Conservation (phyloP, 2,329 filamentous ascomycete species). For the Calonectria multiphialidica region DNA sequence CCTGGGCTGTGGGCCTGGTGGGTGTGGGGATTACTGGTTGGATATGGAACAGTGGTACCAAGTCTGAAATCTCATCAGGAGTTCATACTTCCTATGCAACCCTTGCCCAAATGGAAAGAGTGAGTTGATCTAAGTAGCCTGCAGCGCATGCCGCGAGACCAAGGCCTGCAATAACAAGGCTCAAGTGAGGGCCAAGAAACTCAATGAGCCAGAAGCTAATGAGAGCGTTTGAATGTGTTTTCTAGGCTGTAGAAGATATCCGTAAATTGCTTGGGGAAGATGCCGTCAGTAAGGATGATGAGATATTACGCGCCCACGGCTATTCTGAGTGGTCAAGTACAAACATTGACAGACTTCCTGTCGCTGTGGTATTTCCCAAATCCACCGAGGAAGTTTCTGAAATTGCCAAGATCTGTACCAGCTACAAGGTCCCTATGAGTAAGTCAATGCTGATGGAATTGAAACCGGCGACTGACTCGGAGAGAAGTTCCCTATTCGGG, state of each 20-base stretch:
- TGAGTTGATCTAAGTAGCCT: no score
- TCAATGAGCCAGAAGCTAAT: no score
- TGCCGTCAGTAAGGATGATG: not conserved
- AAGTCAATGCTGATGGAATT: not conserved
- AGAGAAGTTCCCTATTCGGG: not conserved
- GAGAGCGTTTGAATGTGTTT: no score
- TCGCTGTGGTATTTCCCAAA: not conserved
- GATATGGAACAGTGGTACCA: no score
- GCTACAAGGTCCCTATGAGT: conserved; percentile 3
- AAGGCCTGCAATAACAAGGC: no score
- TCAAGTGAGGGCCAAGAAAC: no score
- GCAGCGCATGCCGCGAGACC: no score
- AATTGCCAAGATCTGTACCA: conserved; percentile 8
- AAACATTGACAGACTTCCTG: not conserved
- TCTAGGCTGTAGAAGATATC: conserved; percentile 1
- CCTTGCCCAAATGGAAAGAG: no score
- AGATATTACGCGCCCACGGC: not conserved
- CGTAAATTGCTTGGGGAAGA: not conserved
- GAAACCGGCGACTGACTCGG: not conserved
- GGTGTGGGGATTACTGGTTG: no score
- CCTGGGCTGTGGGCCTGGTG: no score
- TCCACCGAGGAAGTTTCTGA: conserved; percentile 1
- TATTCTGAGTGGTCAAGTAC: conserved; percentile 13
- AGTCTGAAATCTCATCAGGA: no score
- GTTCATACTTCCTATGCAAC: no score